A percentile compares a stretch with the other conserved stretches of the same genome.
These are phyloP conservation scores for Coemansia sp. DNA, from an alignment of 192 early-diverging fungal species.

Conservation along the genomic window DNA sequence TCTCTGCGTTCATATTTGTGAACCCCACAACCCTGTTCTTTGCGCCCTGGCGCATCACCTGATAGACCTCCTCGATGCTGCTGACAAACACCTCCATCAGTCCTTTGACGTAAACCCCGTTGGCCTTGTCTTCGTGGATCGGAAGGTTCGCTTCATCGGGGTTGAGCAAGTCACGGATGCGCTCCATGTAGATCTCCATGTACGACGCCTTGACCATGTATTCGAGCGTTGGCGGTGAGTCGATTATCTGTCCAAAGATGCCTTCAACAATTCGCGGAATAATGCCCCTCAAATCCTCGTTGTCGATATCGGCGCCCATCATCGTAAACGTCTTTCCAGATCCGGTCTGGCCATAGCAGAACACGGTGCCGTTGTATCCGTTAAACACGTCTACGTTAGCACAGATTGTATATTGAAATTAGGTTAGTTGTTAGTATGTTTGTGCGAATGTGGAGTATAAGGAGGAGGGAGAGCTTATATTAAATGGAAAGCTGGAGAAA, in stretches of 20 bases:
- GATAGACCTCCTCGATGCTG: slow-evolving; percentile 92
- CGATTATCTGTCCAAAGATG: slow-evolving; percentile 90
- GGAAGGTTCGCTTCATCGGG: slow-evolving; percentile 84
- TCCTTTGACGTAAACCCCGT: slow-evolving; percentile 98
- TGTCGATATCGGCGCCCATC: slow-evolving; percentile 96
- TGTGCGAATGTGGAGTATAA: not conserved
- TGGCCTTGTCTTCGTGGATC: slow-evolving; percentile 94
- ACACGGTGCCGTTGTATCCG: slow-evolving; percentile 99
- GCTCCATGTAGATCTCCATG: slow-evolving; percentile 99
- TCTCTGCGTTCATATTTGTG: slow-evolving; percentile 99
- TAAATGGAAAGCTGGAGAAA: not conserved
- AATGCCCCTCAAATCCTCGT: slow-evolving; percentile 86
- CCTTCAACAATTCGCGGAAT: slow-evolving; percentile 96
- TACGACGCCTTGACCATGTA: slow-evolving; percentile 99
- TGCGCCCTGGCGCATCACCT: slow-evolving; percentile 95
- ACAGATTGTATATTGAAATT: not conserved
- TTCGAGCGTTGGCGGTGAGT: slow-evolving; percentile 88
- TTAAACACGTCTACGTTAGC: slow-evolving; percentile 81
- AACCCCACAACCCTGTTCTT: slow-evolving; percentile 82
- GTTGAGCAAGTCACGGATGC: slow-evolving; percentile 93
- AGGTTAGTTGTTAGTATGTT: not conserved
- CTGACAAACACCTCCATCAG: slow-evolving; percentile 96
- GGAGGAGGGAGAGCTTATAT: not conserved
- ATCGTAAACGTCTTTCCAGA: slow-evolving; percentile 97
- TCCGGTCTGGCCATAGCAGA: slow-evolving; percentile 99